A percentile compares a stretch with the other conserved stretches of the same genome.
Evolutionary conservation across 73 alveolate species (phyloP).

Genomic region (Stentor roeselii): DNA sequence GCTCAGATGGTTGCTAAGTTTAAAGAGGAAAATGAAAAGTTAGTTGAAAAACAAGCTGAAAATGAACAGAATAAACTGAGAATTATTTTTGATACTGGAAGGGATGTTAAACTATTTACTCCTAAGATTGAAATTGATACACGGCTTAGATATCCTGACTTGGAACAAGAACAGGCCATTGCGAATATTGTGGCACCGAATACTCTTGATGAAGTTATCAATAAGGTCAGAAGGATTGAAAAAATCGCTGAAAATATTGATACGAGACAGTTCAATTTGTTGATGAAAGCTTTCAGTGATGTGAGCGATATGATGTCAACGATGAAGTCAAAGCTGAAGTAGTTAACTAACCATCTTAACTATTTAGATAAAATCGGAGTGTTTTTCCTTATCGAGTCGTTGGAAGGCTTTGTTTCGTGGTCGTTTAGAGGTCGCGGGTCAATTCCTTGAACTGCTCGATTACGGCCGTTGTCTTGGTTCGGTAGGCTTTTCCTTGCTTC

Average conservation of each 20-base stretch:
- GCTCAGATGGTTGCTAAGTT: neutral
- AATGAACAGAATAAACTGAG: neutral
- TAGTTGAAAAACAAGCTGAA: constrained; percentile 1
- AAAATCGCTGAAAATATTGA: constrained; percentile 23
- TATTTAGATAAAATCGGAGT: too few relatives aligned
- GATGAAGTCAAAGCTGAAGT: neutral
- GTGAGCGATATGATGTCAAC: constrained; percentile 11
- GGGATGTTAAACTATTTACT: neutral
- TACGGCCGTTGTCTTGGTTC: too few relatives aligned
- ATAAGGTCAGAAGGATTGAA: constrained; percentile 19
- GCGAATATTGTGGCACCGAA: neutral
- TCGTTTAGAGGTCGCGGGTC: too few relatives aligned
- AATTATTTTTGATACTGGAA: neutral
- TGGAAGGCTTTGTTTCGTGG: too few relatives aligned
- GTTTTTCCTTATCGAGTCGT: too few relatives aligned
- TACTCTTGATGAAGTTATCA: neutral
- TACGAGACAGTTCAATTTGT: neutral
- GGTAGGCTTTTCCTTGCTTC: neutral
- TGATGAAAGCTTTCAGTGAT: neutral
- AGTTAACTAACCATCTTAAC: too few relatives aligned
- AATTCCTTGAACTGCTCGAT: too few relatives aligned
- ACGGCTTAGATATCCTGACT: neutral
- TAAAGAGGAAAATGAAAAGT: neutral
- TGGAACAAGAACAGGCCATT: neutral
- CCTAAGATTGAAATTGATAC: neutral